phyloP scores from a whole-genome alignment of 352 stramenopile species.

The Sclerospora graminicola region DNA sequence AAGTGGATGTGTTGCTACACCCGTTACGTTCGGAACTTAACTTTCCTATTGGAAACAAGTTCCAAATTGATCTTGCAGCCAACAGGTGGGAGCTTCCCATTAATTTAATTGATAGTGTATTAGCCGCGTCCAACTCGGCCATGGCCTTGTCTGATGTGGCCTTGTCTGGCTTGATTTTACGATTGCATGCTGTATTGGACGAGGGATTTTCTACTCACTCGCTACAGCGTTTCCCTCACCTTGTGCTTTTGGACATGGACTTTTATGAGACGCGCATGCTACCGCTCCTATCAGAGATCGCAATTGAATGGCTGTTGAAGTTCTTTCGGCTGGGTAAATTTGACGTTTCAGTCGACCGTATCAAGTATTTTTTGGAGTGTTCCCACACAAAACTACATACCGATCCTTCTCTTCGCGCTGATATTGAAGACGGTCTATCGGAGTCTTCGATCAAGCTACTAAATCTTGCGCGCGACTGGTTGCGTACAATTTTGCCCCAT shows the following conservation, averaged over 20 bases:
- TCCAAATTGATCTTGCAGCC: constrained; percentile 81
- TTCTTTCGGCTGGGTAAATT: constrained; percentile 92
- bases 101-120: constrained; percentile 92
- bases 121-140: constrained; percentile 19
- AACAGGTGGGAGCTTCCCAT: constrained; percentile 90
- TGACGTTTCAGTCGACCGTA: constrained; percentile 68
- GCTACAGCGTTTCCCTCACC: constrained; percentile 95
- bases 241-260: constrained; percentile 93
- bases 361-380: constrained; percentile 65
- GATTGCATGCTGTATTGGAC: constrained; percentile 85
- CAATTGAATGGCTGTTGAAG: constrained; percentile 74
- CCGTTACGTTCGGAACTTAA: constrained; percentile 86
- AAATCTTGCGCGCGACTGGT: constrained; percentile 96
- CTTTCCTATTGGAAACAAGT: constrained; percentile 89
- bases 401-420: constrained; percentile 62
- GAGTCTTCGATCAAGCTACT: constrained; percentile 94
- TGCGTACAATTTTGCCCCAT: constrained; percentile 97
- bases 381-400: constrained; percentile 47
- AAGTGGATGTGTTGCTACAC: constrained; percentile 89
- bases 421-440: constrained; percentile 63
- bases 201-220: constrained; percentile 89
- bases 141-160: neutral
- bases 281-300: constrained; percentile 87
- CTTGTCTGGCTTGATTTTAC: constrained; percentile 20
- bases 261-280: constrained; percentile 94